Conservation (phyloP, 805 yeast species). For the Saccharomycopsis guyanensis region DNA sequence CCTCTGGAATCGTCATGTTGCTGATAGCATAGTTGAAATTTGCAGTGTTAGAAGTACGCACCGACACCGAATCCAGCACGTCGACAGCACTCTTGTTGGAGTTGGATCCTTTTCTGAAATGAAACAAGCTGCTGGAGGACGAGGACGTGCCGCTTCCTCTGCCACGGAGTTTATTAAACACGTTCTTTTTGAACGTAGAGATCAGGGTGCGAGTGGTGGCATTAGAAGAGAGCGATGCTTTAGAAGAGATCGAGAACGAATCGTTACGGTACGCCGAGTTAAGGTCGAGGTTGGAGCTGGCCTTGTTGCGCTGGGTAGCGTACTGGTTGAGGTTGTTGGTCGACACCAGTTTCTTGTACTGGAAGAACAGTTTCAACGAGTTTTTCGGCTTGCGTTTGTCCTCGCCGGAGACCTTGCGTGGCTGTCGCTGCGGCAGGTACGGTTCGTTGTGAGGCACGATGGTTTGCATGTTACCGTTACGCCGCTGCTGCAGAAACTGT, state of each 20-base stretch:
- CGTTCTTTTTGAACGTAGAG: conserved; percentile 16
- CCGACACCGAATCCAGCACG: conserved; percentile 11
- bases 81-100: conserved; percentile 4
- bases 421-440: neutral
- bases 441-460: too few species aligned
- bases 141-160: neutral
- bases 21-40: conserved; percentile 17
- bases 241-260: conserved; percentile 13
- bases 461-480: conserved; percentile 1
- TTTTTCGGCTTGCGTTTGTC: conserved; percentile 8
- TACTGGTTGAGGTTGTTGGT: conserved; percentile 12
- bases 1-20: conserved; percentile 7
- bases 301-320: conserved; percentile 2
- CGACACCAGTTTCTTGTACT: conserved; percentile 15
- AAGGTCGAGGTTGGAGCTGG: conserved; percentile 13
- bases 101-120: neutral
- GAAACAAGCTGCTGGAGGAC: conserved; percentile 3
- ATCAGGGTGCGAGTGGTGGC: conserved; percentile 20
- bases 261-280: conserved; percentile 16
- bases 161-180: conserved; percentile 14
- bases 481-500: conserved; percentile 11
- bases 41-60: conserved; percentile 18
- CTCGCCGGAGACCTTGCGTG: neutral
- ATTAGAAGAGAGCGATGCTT: conserved; percentile 15
- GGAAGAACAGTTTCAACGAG: conserved; percentile 18